These are phyloP conservation scores for Chrysanthemum seticuspe DNA, from an alignment of 129 eudicot species.

Conservation along the genomic window DNA sequence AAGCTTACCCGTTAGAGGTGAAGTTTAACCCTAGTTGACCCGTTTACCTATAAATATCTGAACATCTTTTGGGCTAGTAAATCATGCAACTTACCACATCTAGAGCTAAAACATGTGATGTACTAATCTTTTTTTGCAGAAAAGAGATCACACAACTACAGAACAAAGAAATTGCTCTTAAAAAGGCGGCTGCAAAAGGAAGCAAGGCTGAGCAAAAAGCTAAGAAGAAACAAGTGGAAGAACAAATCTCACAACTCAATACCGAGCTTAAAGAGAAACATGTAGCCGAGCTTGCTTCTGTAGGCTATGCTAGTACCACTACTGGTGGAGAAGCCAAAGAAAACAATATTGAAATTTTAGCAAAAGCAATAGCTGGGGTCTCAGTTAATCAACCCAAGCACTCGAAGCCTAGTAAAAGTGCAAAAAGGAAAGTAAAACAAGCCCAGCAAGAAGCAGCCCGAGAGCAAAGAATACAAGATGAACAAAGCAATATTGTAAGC, in stretches of 20 bases:
- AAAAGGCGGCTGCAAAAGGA: constrained; percentile 97
- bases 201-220: constrained; percentile 98
- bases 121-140: constrained; percentile 35
- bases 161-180: constrained; percentile 75
- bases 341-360: constrained; percentile 54
- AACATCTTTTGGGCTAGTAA: background rate
- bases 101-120: too few relatives aligned
- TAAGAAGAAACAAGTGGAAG: constrained; percentile 95
- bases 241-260: constrained; percentile 65
- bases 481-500: constrained; percentile 70
- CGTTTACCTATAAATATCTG: background rate
- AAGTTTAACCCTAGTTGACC: background rate
- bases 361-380: constrained; percentile 90
- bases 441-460: constrained; percentile 92
- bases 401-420: constrained; percentile 74
- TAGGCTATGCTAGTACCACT: constrained; percentile 51
- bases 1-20: background rate
- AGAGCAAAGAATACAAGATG: constrained; percentile 90
- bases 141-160: constrained; percentile 79
- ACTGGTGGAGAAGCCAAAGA: constrained; percentile 40
- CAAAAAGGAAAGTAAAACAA: constrained; percentile 76
- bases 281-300: constrained; percentile 69
- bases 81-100: background rate
- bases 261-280: constrained; percentile 75
- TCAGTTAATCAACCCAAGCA: constrained; percentile 61